Evolutionary conservation across 768 basidiomycete genomes (phyloP).

Genomic region (Gautieria morchelliformis): DNA sequence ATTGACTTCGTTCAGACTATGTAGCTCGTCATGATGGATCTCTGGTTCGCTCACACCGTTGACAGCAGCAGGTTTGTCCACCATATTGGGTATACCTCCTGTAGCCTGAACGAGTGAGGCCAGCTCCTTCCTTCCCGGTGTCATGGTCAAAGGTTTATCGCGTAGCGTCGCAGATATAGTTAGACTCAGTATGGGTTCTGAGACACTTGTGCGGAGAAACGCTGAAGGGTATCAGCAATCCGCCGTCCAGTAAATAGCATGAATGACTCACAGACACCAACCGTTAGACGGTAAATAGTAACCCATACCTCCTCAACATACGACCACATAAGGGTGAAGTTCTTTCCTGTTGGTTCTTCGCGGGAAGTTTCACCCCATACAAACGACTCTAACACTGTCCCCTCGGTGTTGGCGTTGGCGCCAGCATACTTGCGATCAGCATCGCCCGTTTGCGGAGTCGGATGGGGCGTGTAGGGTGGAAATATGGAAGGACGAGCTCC

Average conservation of each 20-base stretch:
- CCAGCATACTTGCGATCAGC: conserved; percentile 64
- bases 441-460: conserved; percentile 55
- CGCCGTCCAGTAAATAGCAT: background rate
- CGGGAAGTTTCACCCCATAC: conserved; percentile 62
- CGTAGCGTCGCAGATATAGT: conserved; percentile 84
- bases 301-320: conserved; percentile 55
- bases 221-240: conserved; percentile 32
- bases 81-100: conserved; percentile 6
- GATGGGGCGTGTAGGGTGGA: conserved; percentile 78
- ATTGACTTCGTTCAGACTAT: conserved; percentile 59
- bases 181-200: conserved; percentile 72
- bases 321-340: conserved; percentile 60
- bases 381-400: conserved; percentile 56
- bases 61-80: conserved; percentile 21
- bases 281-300: conserved; percentile 66
- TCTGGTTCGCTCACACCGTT: conserved; percentile 21
- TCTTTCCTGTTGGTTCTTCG: conserved; percentile 31
- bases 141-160: conserved; percentile 54
- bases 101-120: conserved; percentile 10
- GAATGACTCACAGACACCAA: conserved; percentile 64
- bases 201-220: conserved; percentile 58
- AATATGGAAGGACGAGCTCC: conserved; percentile 51
- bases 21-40: conserved; percentile 30
- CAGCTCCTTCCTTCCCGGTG: conserved; percentile 28
- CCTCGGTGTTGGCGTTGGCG: conserved; percentile 44